Evolutionary conservation across 176 grass and related monocot genomes (phyloP).

Genomic region (Elymus sibiricus): DNA sequence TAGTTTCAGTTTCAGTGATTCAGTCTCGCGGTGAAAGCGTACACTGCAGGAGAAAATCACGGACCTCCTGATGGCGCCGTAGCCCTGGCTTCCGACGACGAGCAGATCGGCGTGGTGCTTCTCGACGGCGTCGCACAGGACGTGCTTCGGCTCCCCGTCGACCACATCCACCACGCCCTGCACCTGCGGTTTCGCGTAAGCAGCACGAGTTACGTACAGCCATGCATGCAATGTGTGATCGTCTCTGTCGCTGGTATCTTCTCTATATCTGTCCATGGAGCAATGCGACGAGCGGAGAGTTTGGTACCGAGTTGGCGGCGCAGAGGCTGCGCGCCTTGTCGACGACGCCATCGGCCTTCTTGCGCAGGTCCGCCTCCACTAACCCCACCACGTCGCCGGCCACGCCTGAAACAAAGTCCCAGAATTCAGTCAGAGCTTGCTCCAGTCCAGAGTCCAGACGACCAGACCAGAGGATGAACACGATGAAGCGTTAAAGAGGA

Average conservation of each 20-base stretch:
- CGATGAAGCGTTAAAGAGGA: neutral
- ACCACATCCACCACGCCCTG: constrained; percentile 46
- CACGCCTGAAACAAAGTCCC: constrained; percentile 16
- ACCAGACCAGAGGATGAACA: neutral
- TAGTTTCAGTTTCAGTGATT: too few species aligned
- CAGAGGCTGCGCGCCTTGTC: constrained; percentile 45
- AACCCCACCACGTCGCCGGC: constrained; percentile 32
- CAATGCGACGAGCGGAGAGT: neutral
- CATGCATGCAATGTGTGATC: neutral
- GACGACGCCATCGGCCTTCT: constrained; percentile 37
- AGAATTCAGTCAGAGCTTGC: constrained; percentile 18
- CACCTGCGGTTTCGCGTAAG: constrained; percentile 27
- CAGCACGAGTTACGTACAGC: neutral
- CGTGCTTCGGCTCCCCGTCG: constrained; percentile 51
- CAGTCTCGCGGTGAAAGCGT: too few species aligned
- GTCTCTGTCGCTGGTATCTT: too few species aligned
- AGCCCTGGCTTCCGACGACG: constrained; percentile 59
- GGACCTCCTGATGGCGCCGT: constrained; percentile 62
- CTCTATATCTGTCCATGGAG: neutral
- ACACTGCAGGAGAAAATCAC: neutral
- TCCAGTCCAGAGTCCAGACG: too few species aligned
- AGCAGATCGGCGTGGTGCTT: constrained; percentile 52
- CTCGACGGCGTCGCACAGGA: constrained; percentile 52
- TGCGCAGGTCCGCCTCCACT: constrained; percentile 53
- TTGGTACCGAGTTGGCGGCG: constrained; percentile 32